phyloP scores from a whole-genome alignment of 208 protist species.

The Novymonas esmeraldas region DNA sequence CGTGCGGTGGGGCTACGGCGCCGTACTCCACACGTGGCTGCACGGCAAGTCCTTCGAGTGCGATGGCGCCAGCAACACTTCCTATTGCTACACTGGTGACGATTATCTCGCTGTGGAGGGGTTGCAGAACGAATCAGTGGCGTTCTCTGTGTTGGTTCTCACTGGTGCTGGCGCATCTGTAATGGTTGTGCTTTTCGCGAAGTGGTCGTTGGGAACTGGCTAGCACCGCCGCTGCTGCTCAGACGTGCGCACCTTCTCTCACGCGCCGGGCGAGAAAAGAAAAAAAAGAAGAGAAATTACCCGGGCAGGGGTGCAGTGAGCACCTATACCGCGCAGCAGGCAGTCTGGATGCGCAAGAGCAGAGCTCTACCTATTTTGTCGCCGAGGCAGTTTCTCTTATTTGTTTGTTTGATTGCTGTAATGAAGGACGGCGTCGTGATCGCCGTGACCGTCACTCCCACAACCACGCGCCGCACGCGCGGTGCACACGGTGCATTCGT shows the following conservation, averaged over 20 bases:
- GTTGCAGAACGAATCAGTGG: conserved; percentile 45
- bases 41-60: conserved; percentile 48
- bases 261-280: too few relatives aligned
- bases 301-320: too few relatives aligned
- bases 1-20: conserved; percentile 65
- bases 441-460: too few relatives aligned
- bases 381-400: too few relatives aligned
- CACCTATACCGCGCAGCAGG: too few relatives aligned
- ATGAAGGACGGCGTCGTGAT: too few relatives aligned
- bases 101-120: conserved; percentile 55
- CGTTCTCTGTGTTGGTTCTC: conserved; percentile 15
- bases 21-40: conserved; percentile 52
- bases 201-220: conserved; percentile 1
- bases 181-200: conserved; percentile 5
- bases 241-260: background rate
- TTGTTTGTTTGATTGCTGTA: too few relatives aligned
- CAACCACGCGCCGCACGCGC: too few relatives aligned
- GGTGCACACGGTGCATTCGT: too few relatives aligned
- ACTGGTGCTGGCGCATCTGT: conserved; percentile 8
- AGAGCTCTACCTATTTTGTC: too few relatives aligned
- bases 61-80: conserved; percentile 62
- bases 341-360: too few relatives aligned
- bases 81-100: conserved; percentile 66
- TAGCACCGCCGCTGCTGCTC: background rate
- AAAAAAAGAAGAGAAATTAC: background rate